Base-by-base conservation (phyloP, 2,329 filamentous ascomycete genomes). In the Cladophialophora chaetospira region DNA sequence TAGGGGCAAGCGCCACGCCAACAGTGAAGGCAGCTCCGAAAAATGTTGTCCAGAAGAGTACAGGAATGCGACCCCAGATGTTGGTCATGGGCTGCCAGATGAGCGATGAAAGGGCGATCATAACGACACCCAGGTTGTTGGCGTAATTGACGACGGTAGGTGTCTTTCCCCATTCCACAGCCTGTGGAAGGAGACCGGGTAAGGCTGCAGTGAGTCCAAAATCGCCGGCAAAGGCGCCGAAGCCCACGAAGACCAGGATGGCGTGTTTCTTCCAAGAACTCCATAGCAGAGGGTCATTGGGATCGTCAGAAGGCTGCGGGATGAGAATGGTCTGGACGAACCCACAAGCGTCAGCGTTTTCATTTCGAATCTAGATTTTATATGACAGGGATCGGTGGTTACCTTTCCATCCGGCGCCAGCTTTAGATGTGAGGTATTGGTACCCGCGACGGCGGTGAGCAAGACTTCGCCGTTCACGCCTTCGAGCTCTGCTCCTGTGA, bases 21-120 rank as follows among this genome's bases (percentile, higher is more conserved):
- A 70, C 65, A 3, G 70, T 68, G 0, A 72, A 75, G 15, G 64
- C 68, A 1, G 72, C 36, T 4, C 70, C 70, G 4, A 71, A 43
- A 5, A 74, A 28, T 8, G 66, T 63, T 50, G 71, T 75, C 21
- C 63, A 55, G 63, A 76, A 75, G 6, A 77, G 66, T 1, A 76
- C 68, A 0, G 75, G 75, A 2, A 71, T 66, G 15, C 75, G 71
- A 2, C 75, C 75, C 55, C 75, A 76, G 60, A 76, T 77, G 6
- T 69, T 69, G 1, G 71, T 65, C 0, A 75, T 60, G 4, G 67
- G 67, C 8, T 77, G 72, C 10, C 71, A 68, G 28, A 76, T 63
- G 10, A 74, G 50, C 5, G 72, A 73, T 64, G 66, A 72, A 1
- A 70, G 69, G 3, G 75, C 75, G 17, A 17, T 31, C 52, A 55